Conservation (phyloP, 495 filamentous ascomycete genomes). For the Rostrohypoxylon terebratum region DNA sequence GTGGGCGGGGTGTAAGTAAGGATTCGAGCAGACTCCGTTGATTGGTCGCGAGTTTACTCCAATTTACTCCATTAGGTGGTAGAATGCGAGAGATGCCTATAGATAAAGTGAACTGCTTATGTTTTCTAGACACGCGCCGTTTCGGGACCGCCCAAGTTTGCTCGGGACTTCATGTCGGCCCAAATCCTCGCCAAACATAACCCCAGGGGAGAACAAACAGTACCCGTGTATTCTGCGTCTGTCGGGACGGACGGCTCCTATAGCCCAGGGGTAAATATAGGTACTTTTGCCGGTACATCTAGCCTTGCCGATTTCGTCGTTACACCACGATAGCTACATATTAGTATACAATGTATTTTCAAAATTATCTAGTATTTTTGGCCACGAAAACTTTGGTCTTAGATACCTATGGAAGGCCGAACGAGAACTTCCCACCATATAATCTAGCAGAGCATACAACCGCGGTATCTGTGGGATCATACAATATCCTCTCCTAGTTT, state of each 20-base stretch:
- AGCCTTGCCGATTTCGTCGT: background rate
- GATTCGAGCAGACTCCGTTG: conserved; percentile 1
- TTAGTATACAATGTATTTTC: background rate
- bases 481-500: no score
- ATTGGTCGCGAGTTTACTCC: conserved; percentile 24
- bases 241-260: conserved; percentile 1
- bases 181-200: background rate
- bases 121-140: background rate
- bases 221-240: conserved; percentile 12
- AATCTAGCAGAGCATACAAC: no score
- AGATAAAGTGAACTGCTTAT: conserved; percentile 11
- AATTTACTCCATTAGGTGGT: conserved; percentile 13
- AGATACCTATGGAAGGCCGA: no score
- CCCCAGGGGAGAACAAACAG: background rate
- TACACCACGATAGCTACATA: background rate
- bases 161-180: conserved; percentile 15
- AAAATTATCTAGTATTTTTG: no score
- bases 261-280: background rate
- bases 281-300: background rate
- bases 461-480: no score
- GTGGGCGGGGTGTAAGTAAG: conserved; percentile 20
- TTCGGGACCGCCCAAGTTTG: conserved; percentile 26
- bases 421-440: no score
- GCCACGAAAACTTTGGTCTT: no score
- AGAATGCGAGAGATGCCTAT: background rate